Evolutionary conservation across 2,329 filamentous ascomycete genomes (phyloP).

Genomic region (Fusarium nematophilum): DNA sequence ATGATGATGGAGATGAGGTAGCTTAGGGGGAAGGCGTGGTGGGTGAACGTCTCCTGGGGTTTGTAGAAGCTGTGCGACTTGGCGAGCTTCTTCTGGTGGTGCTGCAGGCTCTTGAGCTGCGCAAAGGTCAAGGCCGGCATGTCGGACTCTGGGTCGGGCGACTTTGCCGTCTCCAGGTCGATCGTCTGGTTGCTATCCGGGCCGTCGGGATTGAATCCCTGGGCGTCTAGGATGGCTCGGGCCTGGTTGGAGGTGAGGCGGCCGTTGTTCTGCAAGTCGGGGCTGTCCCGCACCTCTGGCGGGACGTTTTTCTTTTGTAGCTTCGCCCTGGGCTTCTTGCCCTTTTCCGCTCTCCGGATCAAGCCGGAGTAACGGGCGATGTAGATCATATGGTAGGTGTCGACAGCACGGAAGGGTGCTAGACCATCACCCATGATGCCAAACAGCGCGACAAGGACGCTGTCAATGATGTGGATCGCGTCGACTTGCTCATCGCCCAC

Average conservation of each 20-base stretch:
- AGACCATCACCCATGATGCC: constrained; percentile 77
- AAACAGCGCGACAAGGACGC: constrained; percentile 76
- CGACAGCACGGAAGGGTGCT: constrained; percentile 79
- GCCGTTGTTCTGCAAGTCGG: constrained; percentile 20
- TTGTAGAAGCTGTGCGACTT: constrained; percentile 92
- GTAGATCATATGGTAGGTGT: constrained; percentile 90
- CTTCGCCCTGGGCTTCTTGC: constrained; percentile 48
- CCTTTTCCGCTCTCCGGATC: constrained; percentile 61
- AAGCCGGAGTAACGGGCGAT: constrained; percentile 73
- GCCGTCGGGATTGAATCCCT: constrained; percentile 21
- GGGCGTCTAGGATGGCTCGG: constrained; percentile 26
- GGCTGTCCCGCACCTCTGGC: constrained; percentile 16
- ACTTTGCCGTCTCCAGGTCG: constrained; percentile 55
- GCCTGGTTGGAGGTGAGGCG: constrained; percentile 38
- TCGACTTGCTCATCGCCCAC: constrained; percentile 79
- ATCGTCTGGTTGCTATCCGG: constrained; percentile 50
- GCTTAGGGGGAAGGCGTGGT: constrained; percentile 80
- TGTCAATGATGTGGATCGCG: constrained; percentile 76
- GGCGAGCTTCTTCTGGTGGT: constrained; percentile 83
- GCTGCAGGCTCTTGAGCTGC: constrained; percentile 76
- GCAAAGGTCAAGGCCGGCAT: constrained; percentile 71
- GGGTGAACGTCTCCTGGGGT: constrained; percentile 85
- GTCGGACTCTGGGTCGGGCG: constrained; percentile 55
- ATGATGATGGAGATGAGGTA: constrained; percentile 82
- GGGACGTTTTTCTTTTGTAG: constrained; percentile 38